phyloP scores from a whole-genome alignment of 768 basidiomycete genomes.

The Kwoniella newhampshirensis region DNA sequence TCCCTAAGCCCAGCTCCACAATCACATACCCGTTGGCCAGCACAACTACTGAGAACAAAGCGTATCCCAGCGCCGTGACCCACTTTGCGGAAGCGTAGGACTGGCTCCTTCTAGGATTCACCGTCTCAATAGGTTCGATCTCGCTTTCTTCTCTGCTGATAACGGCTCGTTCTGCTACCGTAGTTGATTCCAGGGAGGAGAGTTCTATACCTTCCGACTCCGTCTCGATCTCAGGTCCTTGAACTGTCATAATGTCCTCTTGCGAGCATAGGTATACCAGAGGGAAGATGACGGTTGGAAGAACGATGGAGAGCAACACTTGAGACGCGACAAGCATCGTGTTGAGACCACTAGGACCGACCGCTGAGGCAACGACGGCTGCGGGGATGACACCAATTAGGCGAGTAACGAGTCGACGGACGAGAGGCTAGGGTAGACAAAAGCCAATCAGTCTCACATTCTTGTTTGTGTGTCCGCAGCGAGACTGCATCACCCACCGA shows the following conservation, averaged over 20 bases:
- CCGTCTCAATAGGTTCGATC: background rate
- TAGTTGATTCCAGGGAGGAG: background rate
- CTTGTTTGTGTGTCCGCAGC: too few relatives aligned
- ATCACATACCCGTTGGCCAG: constrained; percentile 77
- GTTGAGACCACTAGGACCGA: constrained; percentile 70
- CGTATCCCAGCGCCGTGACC: constrained; percentile 59
- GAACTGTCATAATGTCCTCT: constrained; percentile 66
- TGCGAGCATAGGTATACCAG: constrained; percentile 71
- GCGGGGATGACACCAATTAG: constrained; percentile 78
- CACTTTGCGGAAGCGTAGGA: constrained; percentile 35
- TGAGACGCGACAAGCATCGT: constrained; percentile 81
- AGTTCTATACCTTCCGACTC: background rate
- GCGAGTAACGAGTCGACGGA: constrained; percentile 80
- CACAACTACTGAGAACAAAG: constrained; percentile 67
- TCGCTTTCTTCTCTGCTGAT: background rate
- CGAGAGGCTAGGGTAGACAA: constrained; percentile 43
- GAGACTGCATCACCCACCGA: constrained; percentile 54
- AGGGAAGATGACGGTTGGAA: constrained; percentile 83
- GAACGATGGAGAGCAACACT: constrained; percentile 75
- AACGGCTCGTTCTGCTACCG: background rate
- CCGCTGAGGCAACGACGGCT: constrained; percentile 69
- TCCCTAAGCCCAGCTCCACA: constrained; percentile 60
- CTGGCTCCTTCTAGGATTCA: constrained; percentile 44
- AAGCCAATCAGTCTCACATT: constrained; percentile 12
- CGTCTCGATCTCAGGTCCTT: constrained; percentile 34